Percentiles rank a stretch among this genome's conserved stretches.
phyloP scores from a whole-genome alignment of 768 basidiomycete species.

The Leucosporidium scottii region DNA sequence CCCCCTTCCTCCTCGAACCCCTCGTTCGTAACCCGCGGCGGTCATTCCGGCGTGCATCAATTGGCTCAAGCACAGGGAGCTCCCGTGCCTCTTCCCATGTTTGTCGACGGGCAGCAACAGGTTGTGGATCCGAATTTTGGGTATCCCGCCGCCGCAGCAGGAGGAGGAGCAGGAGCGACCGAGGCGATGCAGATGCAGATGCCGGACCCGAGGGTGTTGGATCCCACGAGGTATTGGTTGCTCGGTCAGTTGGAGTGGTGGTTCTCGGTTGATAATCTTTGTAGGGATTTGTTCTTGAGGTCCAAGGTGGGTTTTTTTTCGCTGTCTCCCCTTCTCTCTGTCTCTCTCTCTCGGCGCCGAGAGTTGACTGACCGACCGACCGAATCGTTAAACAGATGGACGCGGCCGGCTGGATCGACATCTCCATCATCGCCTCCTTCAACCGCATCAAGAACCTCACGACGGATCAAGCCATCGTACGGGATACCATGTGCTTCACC shows the following conservation, averaged over 20 bases:
- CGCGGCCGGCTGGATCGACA: constrained; percentile 74
- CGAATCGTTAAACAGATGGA: constrained; percentile 68
- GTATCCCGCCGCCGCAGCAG: not conserved
- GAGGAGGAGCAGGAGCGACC: not conserved
- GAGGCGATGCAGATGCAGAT: constrained; percentile 4
- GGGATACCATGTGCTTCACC: constrained; percentile 63
- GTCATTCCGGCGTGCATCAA: not conserved
- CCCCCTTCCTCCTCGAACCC: not conserved
- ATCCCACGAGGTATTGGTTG: constrained; percentile 60
- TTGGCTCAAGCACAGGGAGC: not conserved
- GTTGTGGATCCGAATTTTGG: not conserved
- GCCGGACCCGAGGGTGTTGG: constrained; percentile 43
- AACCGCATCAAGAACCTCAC: constrained; percentile 71
- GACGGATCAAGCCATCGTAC: constrained; percentile 51
- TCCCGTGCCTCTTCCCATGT: not conserved
- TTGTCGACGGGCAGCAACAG: constrained; percentile 7
- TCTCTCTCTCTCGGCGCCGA: not conserved
- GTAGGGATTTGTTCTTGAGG: constrained; percentile 74
- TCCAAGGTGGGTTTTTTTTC: constrained; percentile 54
- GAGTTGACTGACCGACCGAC: not conserved
- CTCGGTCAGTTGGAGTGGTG: constrained; percentile 82
- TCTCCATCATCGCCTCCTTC: constrained; percentile 74
- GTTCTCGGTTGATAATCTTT: constrained; percentile 80
- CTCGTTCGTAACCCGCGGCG: not conserved
- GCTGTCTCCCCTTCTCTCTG: not conserved